Base-by-base conservation (phyloP, 176 grass and related monocot species). In the Oryza glumipatula region DNA sequence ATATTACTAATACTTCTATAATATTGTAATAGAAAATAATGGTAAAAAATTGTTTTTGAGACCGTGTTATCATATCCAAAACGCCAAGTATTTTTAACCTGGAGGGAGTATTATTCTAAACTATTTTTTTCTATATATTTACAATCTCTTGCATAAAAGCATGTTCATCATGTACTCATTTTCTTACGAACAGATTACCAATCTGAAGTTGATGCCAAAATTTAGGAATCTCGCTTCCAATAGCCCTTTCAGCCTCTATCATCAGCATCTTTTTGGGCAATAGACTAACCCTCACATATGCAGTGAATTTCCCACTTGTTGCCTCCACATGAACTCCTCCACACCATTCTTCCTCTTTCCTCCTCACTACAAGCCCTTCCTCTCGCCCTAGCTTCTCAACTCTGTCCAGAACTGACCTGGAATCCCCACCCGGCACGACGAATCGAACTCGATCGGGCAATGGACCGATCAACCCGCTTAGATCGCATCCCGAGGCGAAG, bases 391-490 rank as follows among this genome's bases (percentile, higher is more conserved):
- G 43, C 60, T 75, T 72, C 71, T 74, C 85, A 1, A 41, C 7
- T 32, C 16, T 38, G 11, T 72, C 72, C 51, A 85, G 71, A 65
- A 67, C 47, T 12, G 64, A 54, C 65, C 28, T 68, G 4, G 49
- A 52, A 46, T 64, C 16, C 1, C 35, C 38, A 9, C 65, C 65
- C 0, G 54, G 43, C 0, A 78, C 30, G 32, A 51, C 7, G 36
- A 82, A 89, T 12, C 71, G 72, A 61, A 35, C 78, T 21, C 51
- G 45, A 15, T 89, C 83, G 6, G 71, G 17, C 60, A 51, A 39
- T 47, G 71, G 45, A 7, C 74, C 83, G 39, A 89, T 56, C 72
- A 89, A 38, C 6, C 88, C 88, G n/a, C 77, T 85, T 14, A 89
- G 38, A 58, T 89, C 65, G 33, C 83, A 89, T 10, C 88, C 83